Evolutionary conservation across 257 asterid species (phyloP), one percentile per base, ranked within the genome.

Genomic region (Eustoma russellianum): DNA sequence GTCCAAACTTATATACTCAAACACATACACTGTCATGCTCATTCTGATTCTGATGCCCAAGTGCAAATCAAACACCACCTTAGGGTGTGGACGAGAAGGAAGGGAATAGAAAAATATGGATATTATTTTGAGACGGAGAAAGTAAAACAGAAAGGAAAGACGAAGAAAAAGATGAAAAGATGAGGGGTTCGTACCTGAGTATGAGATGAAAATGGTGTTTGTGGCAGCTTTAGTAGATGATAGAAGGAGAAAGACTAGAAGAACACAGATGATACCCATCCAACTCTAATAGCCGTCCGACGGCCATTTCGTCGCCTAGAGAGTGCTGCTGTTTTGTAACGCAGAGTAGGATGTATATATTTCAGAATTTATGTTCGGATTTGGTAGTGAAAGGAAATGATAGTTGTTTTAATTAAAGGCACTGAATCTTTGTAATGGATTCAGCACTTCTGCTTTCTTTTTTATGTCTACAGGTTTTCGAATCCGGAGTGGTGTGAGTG

Each of bases 141-240:
- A 5, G 0, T 5, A 12, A 33, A 13, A 28, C 2, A 5, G 10
- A 16, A 35, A 35, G 5, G 13, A 6, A 48, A 14, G 5, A 9
- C n/a, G 16, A 13, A 28, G 2, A 33, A 17, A 14, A 24, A 12
- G 17, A 61, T 18, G 15, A 35, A 38, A 24, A 34, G 14, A 5
- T 11, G 13, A 8, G 9, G 12, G 15, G n/a, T n/a, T n/a, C 14
- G 28, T 61, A 68, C 73, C 73, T 5, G 7, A 38, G 43, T 9
- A 38, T 65, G 72, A 43, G n/a, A 57, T 15, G 16, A 58, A 61
- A 53, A 65, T 13, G 56, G 59, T 52, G 68, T 28, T 66, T 48
- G 63, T 53, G 5, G 69, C 66, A 1, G 69, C 57, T 54, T 66
- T 55, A 8, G 43, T 38, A 3, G 43, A 38, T 4, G 3, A 38